Evolutionary conservation across 2,329 filamentous ascomycete genomes (phyloP).

Genomic region (Pseudogymnoascus sp.): DNA sequence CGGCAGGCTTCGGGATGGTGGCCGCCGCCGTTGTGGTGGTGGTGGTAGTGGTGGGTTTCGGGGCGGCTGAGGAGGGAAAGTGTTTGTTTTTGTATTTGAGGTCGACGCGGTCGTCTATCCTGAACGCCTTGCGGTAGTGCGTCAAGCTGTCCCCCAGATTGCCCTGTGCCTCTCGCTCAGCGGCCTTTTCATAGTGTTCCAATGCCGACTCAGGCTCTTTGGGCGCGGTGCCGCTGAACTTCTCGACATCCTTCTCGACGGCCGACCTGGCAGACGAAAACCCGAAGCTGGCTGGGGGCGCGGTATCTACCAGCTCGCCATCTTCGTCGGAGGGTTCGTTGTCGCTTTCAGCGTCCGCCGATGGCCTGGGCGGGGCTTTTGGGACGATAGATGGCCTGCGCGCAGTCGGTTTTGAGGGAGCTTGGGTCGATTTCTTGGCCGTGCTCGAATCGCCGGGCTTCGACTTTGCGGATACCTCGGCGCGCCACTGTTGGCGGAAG

Average conservation of each 20-base stretch:
- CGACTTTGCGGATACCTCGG: conserved; percentile 43
- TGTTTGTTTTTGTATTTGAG: conserved; percentile 84
- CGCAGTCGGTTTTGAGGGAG: not conserved
- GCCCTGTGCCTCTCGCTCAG: conserved; percentile 78
- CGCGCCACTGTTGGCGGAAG: conserved; percentile 79
- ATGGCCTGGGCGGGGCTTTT: not conserved
- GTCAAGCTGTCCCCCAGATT: conserved; percentile 81
- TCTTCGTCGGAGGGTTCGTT: not conserved
- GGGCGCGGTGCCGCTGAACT: not conserved
- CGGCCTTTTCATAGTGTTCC: conserved; percentile 87
- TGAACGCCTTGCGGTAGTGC: conserved; percentile 84
- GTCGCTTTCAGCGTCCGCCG: not conserved
- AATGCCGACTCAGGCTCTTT: conserved; percentile 65
- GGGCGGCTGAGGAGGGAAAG: conserved; percentile 57
- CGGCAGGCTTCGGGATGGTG: conserved; percentile 69
- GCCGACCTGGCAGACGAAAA: not conserved
- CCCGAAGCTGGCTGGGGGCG: not conserved
- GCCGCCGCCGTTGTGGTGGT: conserved; percentile 55
- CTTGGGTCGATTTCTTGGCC: not conserved
- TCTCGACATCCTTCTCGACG: not conserved
- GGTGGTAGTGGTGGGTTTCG: conserved; percentile 16
- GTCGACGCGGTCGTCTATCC: conserved; percentile 78
- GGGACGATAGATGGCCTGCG: not conserved
- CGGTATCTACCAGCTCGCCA: not conserved
- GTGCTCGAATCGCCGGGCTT: conserved; percentile 15